Conservation (phyloP, 345 rosid genomes). For the Citrus hindsii region DNA sequence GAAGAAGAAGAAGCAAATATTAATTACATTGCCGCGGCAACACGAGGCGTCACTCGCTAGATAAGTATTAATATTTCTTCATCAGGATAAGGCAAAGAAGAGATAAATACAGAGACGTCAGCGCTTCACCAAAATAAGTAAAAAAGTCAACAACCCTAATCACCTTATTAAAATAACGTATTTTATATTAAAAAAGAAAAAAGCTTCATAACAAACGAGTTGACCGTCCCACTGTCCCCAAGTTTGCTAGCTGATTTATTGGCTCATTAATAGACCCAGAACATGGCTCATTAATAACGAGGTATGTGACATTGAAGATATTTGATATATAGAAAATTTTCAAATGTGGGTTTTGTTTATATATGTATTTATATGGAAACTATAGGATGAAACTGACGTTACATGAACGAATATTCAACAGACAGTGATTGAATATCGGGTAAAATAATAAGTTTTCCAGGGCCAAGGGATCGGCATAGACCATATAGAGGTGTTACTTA, state of each 20-base stretch:
- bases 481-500: neutral
- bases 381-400: neutral
- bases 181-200: neutral
- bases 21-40: neutral
- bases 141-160: conserved; percentile 4
- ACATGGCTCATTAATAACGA: neutral
- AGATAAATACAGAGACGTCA: neutral
- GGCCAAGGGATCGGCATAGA: neutral
- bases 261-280: conserved; percentile 1
- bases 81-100: conserved; percentile 4
- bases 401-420: neutral
- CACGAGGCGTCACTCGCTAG: conserved; percentile 1
- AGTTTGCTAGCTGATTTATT: conserved; percentile 6
- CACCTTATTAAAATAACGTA: neutral
- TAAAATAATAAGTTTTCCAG: neutral
- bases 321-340: neutral
- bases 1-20: neutral
- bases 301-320: neutral
- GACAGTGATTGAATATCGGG: neutral
- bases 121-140: neutral
- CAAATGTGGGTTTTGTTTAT: neutral
- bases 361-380: neutral
- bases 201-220: neutral
- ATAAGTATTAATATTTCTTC: neutral
- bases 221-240: neutral